A percentile compares a stretch with the other conserved stretches of the same genome.
Conservation (phyloP, 192 early-diverging fungal species). For the Coemansia sp. region DNA sequence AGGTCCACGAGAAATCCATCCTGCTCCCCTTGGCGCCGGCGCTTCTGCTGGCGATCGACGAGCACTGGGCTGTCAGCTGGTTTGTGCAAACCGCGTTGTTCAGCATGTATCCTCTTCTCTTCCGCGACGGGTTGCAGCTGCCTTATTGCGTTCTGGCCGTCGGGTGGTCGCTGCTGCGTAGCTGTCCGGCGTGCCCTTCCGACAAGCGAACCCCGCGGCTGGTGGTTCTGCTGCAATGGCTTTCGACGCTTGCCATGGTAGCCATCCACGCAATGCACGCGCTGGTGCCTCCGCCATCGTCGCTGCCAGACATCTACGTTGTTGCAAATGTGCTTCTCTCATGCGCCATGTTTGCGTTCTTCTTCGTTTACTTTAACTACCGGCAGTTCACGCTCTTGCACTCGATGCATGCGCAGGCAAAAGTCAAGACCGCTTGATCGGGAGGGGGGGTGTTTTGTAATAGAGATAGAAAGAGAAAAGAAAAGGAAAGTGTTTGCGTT, state of each 20-base stretch:
- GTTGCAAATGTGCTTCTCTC: slow-evolving; percentile 77
- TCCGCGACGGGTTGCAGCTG: slow-evolving; percentile 68
- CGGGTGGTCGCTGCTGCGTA: slow-evolving; percentile 74
- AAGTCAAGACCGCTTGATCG: slow-evolving; percentile 36
- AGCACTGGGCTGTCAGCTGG: slow-evolving; percentile 60
- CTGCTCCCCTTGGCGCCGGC: slow-evolving; percentile 80
- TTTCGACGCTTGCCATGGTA: slow-evolving; percentile 48
- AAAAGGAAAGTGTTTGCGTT: neutral
- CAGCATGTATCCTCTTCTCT: slow-evolving; percentile 87
- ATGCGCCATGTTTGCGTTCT: slow-evolving; percentile 65
- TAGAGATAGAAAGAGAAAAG: neutral
- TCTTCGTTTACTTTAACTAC: slow-evolving; percentile 76
- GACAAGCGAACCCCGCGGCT: slow-evolving; percentile 14
- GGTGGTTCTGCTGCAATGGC: slow-evolving; percentile 28
- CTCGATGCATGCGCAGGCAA: slow-evolving; percentile 10
- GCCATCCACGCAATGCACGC: slow-evolving; percentile 63
- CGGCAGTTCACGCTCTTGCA: slow-evolving; percentile 46
- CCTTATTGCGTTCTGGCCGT: slow-evolving; percentile 69
- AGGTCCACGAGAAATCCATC: slow-evolving; percentile 98
- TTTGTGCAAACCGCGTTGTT: slow-evolving; percentile 84
- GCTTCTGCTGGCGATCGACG: slow-evolving; percentile 71
- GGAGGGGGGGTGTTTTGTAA: neutral
- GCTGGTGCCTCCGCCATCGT: slow-evolving; percentile 62
- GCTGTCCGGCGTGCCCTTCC: slow-evolving; percentile 37
- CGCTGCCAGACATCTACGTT: slow-evolving; percentile 78